Evolutionary conservation across 2,329 filamentous ascomycete genomes (phyloP), one percentile per base, ranked within the genome.

Genomic region (Ophiocordyceps camponoti-rufipedis): DNA sequence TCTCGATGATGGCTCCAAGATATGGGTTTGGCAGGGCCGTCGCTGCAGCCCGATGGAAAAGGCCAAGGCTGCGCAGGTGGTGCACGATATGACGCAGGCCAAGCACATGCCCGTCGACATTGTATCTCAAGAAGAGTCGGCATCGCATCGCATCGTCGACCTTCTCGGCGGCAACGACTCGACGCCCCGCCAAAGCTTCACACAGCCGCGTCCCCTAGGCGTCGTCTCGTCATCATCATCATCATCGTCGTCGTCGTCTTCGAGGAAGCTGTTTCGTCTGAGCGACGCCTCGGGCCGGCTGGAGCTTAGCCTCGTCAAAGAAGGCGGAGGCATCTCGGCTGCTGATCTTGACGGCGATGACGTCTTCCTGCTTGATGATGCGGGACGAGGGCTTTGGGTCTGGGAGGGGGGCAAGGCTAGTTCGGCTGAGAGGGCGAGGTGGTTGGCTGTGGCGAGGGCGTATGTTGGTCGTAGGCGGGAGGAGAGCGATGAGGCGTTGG

Each of bases 21-120:
- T 82, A 51, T 81, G 74, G 68, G 74, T 81, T 4, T 83, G 79
- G 79, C 79, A 82, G 61, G 79, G 79, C 44, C 69, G 67, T 53
- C 68, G 67, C 40, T 79, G 75, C 55, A 77, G 72, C 42, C 78
- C 78, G 0, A 80, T 81, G 74, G 79, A 83, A 55, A 82, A 80
- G 62, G 72, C 72, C 41, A 80, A 78, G 61, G 75, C 77, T 0
- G 78, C 78, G 0, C 75, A 80, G 56, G 75, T 82, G 2, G 78
- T 82, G 5, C 71, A 80, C 53, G 74, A 79, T 48, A 67, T 78
- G 68, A 80, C 72, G 0, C 59, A 74, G 8, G 75, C 75, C 12
- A 82, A 81, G 55, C 72, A 78, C 50, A 56, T 74, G 41, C 74
- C 81, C 45, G 75, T 81, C 28, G 77, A 82, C 56, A 78, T 83